Percentiles rank a stretch among this genome's conserved stretches.
These are phyloP conservation scores for Colletotrichum noveboracense DNA, from an alignment of 2,329 filamentous ascomycete species.

Conservation along the genomic window DNA sequence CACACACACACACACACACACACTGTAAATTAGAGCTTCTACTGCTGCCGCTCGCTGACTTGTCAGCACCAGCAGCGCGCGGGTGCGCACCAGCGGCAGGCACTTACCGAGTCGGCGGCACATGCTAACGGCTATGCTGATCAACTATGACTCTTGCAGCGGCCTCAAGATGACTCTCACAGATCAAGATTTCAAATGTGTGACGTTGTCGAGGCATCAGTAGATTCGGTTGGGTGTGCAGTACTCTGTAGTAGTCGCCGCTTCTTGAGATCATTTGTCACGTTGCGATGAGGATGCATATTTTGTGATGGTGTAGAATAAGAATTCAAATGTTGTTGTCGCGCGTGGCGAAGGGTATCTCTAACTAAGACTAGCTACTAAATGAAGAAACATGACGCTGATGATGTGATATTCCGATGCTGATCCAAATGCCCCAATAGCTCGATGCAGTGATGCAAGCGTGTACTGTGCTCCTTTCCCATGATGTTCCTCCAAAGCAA, in stretches of 20 bases:
- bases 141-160: neutral
- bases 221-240: neutral
- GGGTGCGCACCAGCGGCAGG: neutral
- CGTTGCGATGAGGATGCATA: neutral
- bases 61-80: neutral
- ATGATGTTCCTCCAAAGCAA: neutral
- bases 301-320: neutral
- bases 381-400: conserved; percentile 1
- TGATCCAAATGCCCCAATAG: conserved; percentile 1
- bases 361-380: conserved; percentile 12
- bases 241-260: neutral
- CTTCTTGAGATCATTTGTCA: neutral
- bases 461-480: neutral
- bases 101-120: neutral
- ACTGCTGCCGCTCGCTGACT: neutral
- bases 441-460: conserved; percentile 6
- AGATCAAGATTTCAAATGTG: neutral
- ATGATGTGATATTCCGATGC: conserved; percentile 7
- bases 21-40: neutral
- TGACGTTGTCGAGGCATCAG: neutral
- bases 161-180: neutral
- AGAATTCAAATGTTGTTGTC: conserved; percentile 17
- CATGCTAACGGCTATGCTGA: neutral
- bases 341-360: conserved; percentile 21
- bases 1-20: neutral